phyloP scores from a whole-genome alignment of 2,329 filamentous ascomycete genomes.

The Mycosphaerella sp. region DNA sequence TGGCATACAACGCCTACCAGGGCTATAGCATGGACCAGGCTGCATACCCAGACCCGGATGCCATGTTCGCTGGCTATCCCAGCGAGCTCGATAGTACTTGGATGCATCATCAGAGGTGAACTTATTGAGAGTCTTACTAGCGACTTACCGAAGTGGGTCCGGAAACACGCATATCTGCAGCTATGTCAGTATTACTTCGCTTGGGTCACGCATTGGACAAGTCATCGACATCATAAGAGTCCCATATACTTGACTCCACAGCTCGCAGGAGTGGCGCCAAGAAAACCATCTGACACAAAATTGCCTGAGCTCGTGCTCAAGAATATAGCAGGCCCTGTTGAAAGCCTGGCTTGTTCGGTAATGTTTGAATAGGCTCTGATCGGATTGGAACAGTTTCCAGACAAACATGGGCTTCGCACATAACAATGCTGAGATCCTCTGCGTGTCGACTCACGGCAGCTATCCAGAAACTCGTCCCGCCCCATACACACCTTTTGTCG shows the following conservation, averaged over 20 bases:
- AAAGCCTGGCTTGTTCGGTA: not conserved
- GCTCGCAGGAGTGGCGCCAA: not conserved
- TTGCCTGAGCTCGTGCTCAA: not conserved
- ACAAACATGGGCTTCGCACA: not conserved
- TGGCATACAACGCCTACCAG: slow-evolving; percentile 12
- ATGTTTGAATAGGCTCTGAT: not conserved
- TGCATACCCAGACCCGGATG: slow-evolving; percentile 11
- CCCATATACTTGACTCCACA: not conserved
- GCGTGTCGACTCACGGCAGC: too few species aligned
- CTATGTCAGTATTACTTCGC: not conserved
- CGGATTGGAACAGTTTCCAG: not conserved
- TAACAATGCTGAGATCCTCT: not conserved
- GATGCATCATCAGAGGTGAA: slow-evolving; percentile 10
- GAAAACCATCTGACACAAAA: not conserved
- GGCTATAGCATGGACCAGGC: slow-evolving; percentile 13
- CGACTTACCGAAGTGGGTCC: not conserved
- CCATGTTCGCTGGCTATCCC: slow-evolving; percentile 12
- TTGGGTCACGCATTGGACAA: not conserved
- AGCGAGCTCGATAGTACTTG: slow-evolving; percentile 7
- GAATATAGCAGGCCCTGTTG: not conserved
- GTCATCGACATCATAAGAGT: not conserved
- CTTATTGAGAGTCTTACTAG: not conserved
- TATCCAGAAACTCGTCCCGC: too few species aligned
- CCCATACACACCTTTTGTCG: too few species aligned
- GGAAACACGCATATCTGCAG: not conserved